Percentiles rank a stretch among this genome's conserved stretches.
phyloP scores from a whole-genome alignment of 192 early-diverging fungal genomes.

The Kickxella alabastrina region DNA sequence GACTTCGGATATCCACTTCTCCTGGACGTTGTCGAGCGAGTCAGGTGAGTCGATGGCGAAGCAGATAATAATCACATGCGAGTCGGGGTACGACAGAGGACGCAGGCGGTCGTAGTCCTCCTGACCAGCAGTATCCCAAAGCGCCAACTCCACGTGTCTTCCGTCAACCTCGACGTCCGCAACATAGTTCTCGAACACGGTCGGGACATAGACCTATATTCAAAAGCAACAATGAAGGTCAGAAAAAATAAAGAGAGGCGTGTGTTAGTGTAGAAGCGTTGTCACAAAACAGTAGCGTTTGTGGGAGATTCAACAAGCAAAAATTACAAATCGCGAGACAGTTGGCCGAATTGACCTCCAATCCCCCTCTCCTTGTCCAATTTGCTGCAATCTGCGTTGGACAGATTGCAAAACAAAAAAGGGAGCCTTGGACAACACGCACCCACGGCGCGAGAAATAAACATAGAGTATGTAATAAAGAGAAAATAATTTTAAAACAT shows the following conservation, averaged over 20 bases:
- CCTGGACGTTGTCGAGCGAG: constrained; percentile 74
- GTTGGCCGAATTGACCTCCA: too few species aligned
- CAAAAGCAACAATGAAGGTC: background rate
- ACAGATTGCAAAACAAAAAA: background rate
- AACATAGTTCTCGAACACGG: constrained; percentile 94
- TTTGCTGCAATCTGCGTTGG: background rate
- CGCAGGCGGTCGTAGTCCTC: constrained; percentile 95
- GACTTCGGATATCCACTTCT: constrained; percentile 45
- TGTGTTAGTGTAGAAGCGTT: constrained; percentile 1
- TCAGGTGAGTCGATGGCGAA: constrained; percentile 85
- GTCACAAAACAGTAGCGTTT: background rate
- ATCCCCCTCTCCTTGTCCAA: too few species aligned
- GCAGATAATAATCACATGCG: constrained; percentile 89
- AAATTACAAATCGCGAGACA: too few species aligned
- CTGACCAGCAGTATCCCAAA: constrained; percentile 97
- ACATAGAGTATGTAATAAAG: constrained; percentile 1
- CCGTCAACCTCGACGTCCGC: constrained; percentile 87
- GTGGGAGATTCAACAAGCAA: too few species aligned
- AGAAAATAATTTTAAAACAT: constrained; percentile 23
- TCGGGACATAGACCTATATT: constrained; percentile 72
- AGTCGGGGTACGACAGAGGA: constrained; percentile 86
- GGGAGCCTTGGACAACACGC: background rate
- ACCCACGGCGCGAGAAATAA: background rate
- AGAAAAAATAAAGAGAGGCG: background rate
- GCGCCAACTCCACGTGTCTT: constrained; percentile 79